A percentile compares a stretch with the other conserved stretches of the same genome.
These are phyloP conservation scores for Actinomortierella ambigua DNA, from an alignment of 371 early-diverging fungal species.

Conservation along the genomic window DNA sequence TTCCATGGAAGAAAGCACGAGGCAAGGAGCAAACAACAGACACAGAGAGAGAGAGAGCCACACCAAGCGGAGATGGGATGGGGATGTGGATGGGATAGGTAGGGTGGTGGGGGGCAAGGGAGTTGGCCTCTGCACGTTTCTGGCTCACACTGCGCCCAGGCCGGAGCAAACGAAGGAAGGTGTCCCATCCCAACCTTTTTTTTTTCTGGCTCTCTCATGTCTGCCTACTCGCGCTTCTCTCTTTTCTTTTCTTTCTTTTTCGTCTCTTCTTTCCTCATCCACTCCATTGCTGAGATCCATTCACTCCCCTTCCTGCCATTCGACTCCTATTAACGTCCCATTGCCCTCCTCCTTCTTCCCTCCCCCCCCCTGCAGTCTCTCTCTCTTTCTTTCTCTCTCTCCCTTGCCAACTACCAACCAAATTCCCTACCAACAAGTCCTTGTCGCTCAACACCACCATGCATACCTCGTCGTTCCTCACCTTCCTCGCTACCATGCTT, in stretches of 20 bases:
- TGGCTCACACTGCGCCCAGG: no score
- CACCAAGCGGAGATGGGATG: background rate
- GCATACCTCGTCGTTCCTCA: slow-evolving; percentile 11
- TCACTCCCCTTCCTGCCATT: slow-evolving; percentile 12
- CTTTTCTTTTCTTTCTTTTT: slow-evolving; percentile 10
- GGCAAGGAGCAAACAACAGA: background rate
- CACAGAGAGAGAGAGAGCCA: slow-evolving; percentile 4
- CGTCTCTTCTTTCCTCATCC: slow-evolving; percentile 9
- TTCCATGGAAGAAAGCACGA: background rate
- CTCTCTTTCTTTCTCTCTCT: slow-evolving; percentile 1
- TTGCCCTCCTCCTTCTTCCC: background rate
- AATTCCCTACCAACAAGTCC: background rate
- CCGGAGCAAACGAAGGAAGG: slow-evolving; percentile 1
- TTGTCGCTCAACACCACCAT: slow-evolving; percentile 4
- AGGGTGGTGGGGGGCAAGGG: no score
- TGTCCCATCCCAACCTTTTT: slow-evolving; percentile 1
- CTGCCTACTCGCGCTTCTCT: background rate
- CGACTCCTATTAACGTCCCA: no score
- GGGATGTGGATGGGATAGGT: no score
- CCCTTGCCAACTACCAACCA: background rate
- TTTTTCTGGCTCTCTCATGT: slow-evolving; percentile 5
- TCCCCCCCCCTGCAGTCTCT: no score
- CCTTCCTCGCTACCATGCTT: slow-evolving; percentile 20
- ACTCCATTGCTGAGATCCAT: slow-evolving; percentile 24
- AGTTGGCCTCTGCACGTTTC: no score